These are phyloP conservation scores for Lizonia empirigonia DNA, from an alignment of 2,329 filamentous ascomycete species.

Conservation along the genomic window DNA sequence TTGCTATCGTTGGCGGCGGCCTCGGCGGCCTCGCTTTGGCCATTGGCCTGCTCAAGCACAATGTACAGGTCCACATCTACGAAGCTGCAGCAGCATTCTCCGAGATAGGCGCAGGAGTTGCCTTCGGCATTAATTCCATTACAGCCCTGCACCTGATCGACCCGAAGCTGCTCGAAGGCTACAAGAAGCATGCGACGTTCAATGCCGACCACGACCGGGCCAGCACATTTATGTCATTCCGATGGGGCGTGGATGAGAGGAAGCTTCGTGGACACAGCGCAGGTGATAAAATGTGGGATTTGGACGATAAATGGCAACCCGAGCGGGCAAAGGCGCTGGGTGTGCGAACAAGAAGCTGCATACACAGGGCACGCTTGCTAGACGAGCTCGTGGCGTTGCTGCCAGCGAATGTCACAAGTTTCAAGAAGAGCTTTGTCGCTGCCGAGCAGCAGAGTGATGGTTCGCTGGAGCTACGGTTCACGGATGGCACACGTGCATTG, in stretches of 20 bases:
- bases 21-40: slow-evolving; percentile 32
- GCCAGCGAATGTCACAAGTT: slow-evolving; percentile 24
- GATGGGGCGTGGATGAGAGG: slow-evolving; percentile 9
- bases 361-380: slow-evolving; percentile 50
- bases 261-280: background rate
- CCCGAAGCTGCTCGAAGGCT: slow-evolving; percentile 43
- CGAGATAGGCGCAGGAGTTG: slow-evolving; percentile 32
- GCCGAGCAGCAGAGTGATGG: slow-evolving; percentile 43
- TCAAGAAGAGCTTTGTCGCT: slow-evolving; percentile 30
- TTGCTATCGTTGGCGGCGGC: slow-evolving; percentile 26
- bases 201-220: slow-evolving; percentile 47
- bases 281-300: slow-evolving; percentile 49
- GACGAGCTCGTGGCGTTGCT: slow-evolving; percentile 56
- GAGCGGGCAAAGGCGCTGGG: slow-evolving; percentile 44
- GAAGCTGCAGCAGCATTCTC: slow-evolving; percentile 29
- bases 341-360: slow-evolving; percentile 10
- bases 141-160: slow-evolving; percentile 52
- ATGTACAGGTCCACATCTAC: slow-evolving; percentile 31
- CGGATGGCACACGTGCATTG: slow-evolving; percentile 44
- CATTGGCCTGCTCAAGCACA: slow-evolving; percentile 25
- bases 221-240: slow-evolving; percentile 44
- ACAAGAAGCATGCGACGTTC: slow-evolving; percentile 47
- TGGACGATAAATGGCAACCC: slow-evolving; percentile 44
- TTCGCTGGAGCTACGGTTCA: slow-evolving; percentile 45
- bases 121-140: slow-evolving; percentile 50